Percentiles rank a stretch among this genome's conserved stretches.
These are phyloP conservation scores for Dryas octopetala DNA, from an alignment of 306 rosid species.

Conservation along the genomic window DNA sequence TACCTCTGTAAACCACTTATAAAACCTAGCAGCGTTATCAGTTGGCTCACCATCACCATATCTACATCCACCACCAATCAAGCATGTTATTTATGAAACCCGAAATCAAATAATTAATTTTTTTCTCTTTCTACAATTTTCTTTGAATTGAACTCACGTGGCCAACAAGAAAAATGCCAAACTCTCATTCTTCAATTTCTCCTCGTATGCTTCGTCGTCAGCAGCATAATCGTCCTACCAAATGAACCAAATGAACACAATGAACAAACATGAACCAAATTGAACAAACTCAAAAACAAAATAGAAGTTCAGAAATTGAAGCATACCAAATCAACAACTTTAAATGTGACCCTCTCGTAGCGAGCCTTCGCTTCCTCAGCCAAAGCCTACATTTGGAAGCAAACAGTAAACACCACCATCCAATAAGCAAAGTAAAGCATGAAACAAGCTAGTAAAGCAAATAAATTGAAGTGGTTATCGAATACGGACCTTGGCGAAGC, in stretches of 20 bases:
- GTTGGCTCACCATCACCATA: conserved; percentile 99
- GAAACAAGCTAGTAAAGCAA: not conserved
- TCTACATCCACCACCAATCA: conserved; percentile 46
- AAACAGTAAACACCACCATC: not conserved
- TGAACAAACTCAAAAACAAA: not conserved
- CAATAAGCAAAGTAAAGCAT: conserved; percentile 1
- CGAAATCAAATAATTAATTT: not conserved
- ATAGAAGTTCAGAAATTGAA: not conserved
- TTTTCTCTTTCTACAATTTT: not conserved
- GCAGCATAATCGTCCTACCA: conserved; percentile 84
- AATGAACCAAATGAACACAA: conserved; percentile 2
- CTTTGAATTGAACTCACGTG: conserved; percentile 58
- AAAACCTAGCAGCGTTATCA: conserved; percentile 91
- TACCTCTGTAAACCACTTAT: conserved; percentile 94
- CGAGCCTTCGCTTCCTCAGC: conserved; percentile 89
- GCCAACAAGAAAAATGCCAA: conserved; percentile 79
- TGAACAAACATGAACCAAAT: conserved; percentile 9
- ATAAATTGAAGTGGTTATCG: not conserved
- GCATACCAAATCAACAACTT: conserved; percentile 83
- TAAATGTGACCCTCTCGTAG: conserved; percentile 72
- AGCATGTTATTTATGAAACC: conserved; percentile 11
- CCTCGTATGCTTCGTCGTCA: conserved; percentile 77
- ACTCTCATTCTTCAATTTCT: conserved; percentile 67
- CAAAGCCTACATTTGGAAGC: conserved; percentile 53
- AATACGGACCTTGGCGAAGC: conserved; percentile 74